Base-by-base conservation (phyloP, 2,329 filamentous ascomycete species). In the Coniochaeta prunicola region DNA sequence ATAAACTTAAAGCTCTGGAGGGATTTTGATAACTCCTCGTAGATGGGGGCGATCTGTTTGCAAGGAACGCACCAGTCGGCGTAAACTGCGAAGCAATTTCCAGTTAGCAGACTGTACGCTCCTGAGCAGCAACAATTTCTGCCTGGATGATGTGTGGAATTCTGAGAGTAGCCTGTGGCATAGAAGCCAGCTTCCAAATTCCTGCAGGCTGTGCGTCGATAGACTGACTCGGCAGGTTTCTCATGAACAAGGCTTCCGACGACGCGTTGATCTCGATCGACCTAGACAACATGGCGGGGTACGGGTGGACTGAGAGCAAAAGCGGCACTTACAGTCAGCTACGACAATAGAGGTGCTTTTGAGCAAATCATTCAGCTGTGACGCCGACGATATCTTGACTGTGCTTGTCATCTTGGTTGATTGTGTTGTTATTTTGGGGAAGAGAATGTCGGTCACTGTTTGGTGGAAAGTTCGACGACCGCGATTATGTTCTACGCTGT, bases 21-120 rank as follows among this genome's bases (percentile, higher is more conserved):
- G 62, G 86, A 81, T 50, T 75, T 71, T 33, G 92, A 86, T 55
- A 97, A 83, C 70, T 87, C 78, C 68, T 94, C 90, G 77, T 91
- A 97, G 62, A 92, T 74, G 19, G 92, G 91, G 6, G 89, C 89
- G 64, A 97, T 92, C 64, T 84, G 80, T 67, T 91, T 89, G 82
- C 92, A 96, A 68, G 91, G 89, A 34, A 79, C 87, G 70, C 90
- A 96, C 87, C 89, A 94, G 69, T 91, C 87, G 68, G 92, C 91
- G 68, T 90, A 93, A 80, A 97, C 91, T 96, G 67, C 58, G 64
- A 67, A 40, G 59, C 4, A 57, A n/a, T n/a, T 26, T 31, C 40
- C 34, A 31, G 15, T 61, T 58, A 65, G 66, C 68, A 65, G 67
- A 68, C 66, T 65, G 50, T 55, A 33, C 64, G 61, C 62, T 57